Evolutionary conservation across 2,329 filamentous ascomycete species (phyloP).

Genomic region (Teratosphaeria zuluensis): DNA sequence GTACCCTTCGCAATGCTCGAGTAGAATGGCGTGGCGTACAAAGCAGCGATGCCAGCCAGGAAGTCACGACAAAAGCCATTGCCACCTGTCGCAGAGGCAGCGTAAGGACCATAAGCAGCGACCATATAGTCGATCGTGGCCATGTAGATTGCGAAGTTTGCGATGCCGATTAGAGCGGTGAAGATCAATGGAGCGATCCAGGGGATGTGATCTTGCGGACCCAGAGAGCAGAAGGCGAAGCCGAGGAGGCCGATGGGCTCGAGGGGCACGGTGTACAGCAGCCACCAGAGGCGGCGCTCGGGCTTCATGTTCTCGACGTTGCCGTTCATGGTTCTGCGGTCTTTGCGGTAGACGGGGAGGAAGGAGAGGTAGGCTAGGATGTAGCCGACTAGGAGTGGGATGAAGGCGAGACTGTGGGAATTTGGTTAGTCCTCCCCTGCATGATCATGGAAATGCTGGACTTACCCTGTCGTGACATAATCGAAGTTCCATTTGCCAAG

Average conservation of each 20-base stretch:
- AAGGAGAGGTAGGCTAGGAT: conserved; percentile 52
- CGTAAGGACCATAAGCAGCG: conserved; percentile 61
- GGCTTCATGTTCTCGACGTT: conserved; percentile 40
- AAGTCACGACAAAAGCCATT: conserved; percentile 68
- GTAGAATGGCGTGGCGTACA: conserved; percentile 51
- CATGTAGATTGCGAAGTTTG: conserved; percentile 42
- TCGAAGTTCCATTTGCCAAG: conserved; percentile 53
- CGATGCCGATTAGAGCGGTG: conserved; percentile 57
- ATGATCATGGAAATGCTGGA: conserved; percentile 42
- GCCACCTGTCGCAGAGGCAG: conserved; percentile 64
- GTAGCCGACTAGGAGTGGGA: conserved; percentile 54
- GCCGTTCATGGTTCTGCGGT: conserved; percentile 36
- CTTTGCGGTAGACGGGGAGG: conserved; percentile 40
- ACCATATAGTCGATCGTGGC: conserved; percentile 52
- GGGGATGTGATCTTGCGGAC: conserved; percentile 43
- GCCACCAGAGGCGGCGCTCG: conserved; percentile 56
- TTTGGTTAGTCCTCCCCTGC: conserved; percentile 3
- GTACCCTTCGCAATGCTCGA: conserved; percentile 15
- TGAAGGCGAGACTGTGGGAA: not conserved
- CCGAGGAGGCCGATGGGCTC: conserved; percentile 59
- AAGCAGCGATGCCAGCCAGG: conserved; percentile 60
- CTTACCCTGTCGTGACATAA: conserved; percentile 39
- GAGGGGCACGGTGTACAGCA: conserved; percentile 52
- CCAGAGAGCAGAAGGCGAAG: conserved; percentile 59
- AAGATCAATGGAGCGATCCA: conserved; percentile 63